Base-by-base conservation (phyloP, 2,329 filamentous ascomycete species). In the Teratosphaeria viscida region DNA sequence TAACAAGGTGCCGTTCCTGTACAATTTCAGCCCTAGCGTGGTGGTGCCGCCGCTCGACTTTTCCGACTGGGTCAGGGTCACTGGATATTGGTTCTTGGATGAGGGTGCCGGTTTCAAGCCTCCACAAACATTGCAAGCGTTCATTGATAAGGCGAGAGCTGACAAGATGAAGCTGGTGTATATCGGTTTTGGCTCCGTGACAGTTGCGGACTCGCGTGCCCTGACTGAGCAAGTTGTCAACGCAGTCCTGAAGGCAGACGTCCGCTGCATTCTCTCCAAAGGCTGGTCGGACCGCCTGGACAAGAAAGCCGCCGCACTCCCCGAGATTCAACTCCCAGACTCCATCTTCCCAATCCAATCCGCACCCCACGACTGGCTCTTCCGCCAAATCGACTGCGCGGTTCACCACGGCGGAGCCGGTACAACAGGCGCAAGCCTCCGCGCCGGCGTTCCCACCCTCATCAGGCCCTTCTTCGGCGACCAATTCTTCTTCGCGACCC, bases 391-490 rank as follows among this genome's bases (percentile, higher is more conserved):
- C 59, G 94, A 99, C 70, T 94, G 92, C 4, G 92, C 89, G 2
- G 90, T 89, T 7, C 94, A 99, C 71, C 94, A 99, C 70, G 94
- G 94, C 55, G 94, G 94, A 5, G 90, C 91, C 4, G 94, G 94
- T 1, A 99, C 94, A 0, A 99, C 94, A 0, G 94, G 94, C 1
- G 94, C 94, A 0, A 95, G 90, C 72, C 78, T 99, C 55, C 83
- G 94, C 57, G 92, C 92, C 0, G 94, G 94, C 2, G 84, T 96
- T 5, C 94, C 94, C 0, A 97, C 94, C 0, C 92, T 99, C 64
- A 88, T 97, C 70, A 89, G 92, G 62, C 94, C 94, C 0, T 99
- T 97, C 78, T 99, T 99, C 70, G 94, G 94, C 5, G 94, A 99
- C 68, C 94, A 99, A 71, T 96, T 88, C 79, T 99, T 99, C 79